phyloP scores from a whole-genome alignment of 2,329 filamentous ascomycete genomes.

The Diplodia seriata region DNA sequence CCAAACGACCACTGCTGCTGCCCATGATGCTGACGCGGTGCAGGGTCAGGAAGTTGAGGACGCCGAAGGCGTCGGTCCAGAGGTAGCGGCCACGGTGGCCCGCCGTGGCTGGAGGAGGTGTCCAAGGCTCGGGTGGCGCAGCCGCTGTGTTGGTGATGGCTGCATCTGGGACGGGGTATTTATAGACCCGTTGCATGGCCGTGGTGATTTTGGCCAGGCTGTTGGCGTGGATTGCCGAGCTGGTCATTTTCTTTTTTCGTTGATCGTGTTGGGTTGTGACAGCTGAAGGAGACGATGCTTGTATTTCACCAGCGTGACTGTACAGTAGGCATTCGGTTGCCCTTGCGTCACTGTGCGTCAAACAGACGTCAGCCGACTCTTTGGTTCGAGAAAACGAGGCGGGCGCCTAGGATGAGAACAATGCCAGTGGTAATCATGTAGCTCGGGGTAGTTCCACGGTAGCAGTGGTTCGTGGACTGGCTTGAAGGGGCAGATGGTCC shows the following conservation, averaged over 20 bases:
- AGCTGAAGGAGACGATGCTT: not conserved
- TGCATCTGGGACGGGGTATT: conserved; percentile 34
- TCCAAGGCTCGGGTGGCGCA: conserved; percentile 48
- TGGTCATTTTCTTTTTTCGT: not conserved
- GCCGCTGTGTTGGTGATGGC: not conserved
- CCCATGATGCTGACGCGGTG: conserved; percentile 42
- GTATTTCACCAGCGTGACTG: not conserved
- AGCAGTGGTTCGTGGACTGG: too few species aligned
- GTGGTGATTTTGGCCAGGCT: conserved; percentile 23
- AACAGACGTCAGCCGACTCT: not conserved
- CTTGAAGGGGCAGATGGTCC: too few species aligned
- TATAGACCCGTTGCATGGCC: conserved; percentile 52
- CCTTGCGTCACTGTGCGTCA: conserved; percentile 24
- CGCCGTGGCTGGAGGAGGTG: conserved; percentile 58
- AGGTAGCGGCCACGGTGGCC: conserved; percentile 66
- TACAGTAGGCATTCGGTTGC: not conserved
- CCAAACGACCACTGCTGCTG: not conserved
- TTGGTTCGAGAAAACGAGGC: not conserved
- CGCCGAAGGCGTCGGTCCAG: conserved; percentile 55
- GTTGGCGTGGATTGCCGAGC: not conserved
- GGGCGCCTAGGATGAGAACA: not conserved
- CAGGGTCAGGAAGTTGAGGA: conserved; percentile 65
- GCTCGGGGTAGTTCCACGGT: too few species aligned
- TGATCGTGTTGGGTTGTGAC: not conserved
- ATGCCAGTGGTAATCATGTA: too few species aligned